Evolutionary conservation across 495 filamentous ascomycete species (phyloP).

Genomic region (Chaetomium tenue): DNA sequence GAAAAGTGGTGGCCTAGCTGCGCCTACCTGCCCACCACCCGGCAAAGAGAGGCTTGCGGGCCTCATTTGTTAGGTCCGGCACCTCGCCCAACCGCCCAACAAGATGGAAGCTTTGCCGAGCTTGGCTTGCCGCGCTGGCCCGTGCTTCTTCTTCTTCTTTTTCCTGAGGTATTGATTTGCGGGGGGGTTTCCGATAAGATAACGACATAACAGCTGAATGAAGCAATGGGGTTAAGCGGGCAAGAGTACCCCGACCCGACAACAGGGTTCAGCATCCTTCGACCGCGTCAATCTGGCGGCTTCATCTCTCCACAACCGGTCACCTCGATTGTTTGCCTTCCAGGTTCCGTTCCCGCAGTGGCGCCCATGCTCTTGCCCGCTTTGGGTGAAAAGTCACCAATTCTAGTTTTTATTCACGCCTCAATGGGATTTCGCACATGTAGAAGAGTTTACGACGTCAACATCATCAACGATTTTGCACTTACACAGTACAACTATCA

Average conservation of each 20-base stretch:
- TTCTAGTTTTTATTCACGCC: too few relatives aligned
- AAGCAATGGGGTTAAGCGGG: constrained; percentile 25
- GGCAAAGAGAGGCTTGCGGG: constrained; percentile 25
- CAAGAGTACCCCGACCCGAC: constrained; percentile 17
- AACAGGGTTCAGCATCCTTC: constrained; percentile 31
- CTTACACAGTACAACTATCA: background rate
- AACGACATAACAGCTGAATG: constrained; percentile 13
- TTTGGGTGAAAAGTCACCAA: background rate
- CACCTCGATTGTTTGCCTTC: constrained; percentile 6
- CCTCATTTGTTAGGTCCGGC: constrained; percentile 14
- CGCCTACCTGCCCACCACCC: constrained; percentile 24
- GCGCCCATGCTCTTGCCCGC: background rate
- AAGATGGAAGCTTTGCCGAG: too few relatives aligned
- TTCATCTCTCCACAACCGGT: background rate
- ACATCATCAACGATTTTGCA: background rate
- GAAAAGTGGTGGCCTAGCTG: constrained; percentile 29
- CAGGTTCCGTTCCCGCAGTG: background rate
- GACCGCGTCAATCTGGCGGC: constrained; percentile 5
- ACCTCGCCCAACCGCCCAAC: background rate
- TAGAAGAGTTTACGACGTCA: too few relatives aligned
- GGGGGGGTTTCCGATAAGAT: background rate
- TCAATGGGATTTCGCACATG: too few relatives aligned
- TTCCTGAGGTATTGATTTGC: constrained; percentile 3
- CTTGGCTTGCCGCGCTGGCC: constrained; percentile 7
- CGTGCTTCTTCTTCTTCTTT: background rate